phyloP scores from a whole-genome alignment of 2,329 filamentous ascomycete genomes.

The Epichloe gansuensis region DNA sequence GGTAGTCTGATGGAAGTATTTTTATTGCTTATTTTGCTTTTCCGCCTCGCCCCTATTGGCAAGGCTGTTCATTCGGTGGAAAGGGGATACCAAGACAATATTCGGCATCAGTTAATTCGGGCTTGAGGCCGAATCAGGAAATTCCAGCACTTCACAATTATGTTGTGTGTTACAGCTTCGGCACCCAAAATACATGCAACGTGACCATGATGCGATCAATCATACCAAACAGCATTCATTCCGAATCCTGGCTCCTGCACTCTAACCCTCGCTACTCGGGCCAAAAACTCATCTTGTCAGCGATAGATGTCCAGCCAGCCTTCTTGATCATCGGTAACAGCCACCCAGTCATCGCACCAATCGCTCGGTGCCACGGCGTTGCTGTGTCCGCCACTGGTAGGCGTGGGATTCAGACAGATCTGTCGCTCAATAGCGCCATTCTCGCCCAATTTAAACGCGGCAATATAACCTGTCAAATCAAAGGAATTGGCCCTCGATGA shows the following conservation, averaged over 20 bases:
- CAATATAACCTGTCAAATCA: conserved; percentile 67
- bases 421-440: conserved; percentile 63
- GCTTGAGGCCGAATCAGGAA: not conserved
- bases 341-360: conserved; percentile 82
- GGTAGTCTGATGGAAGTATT: not conserved
- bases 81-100: not conserved
- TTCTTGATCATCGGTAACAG: conserved; percentile 77
- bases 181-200: not conserved
- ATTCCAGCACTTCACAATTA: not conserved
- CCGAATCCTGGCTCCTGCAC: conserved; percentile 82
- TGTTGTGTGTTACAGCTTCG: not conserved
- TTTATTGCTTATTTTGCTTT: not conserved
- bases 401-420: conserved; percentile 70
- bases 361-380: conserved; percentile 78
- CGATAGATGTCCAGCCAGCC: conserved; percentile 81
- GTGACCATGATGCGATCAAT: not conserved
- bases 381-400: conserved; percentile 76
- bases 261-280: conserved; percentile 61
- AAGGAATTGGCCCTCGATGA: conserved; percentile 69
- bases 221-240: conserved; percentile 82
- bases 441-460: conserved; percentile 59
- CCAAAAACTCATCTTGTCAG: conserved; percentile 71
- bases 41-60: not conserved
- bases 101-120: not conserved
- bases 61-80: not conserved